These are phyloP conservation scores for Fusarium cicatricum DNA, from an alignment of 2,329 filamentous ascomycete species.

Conservation along the genomic window DNA sequence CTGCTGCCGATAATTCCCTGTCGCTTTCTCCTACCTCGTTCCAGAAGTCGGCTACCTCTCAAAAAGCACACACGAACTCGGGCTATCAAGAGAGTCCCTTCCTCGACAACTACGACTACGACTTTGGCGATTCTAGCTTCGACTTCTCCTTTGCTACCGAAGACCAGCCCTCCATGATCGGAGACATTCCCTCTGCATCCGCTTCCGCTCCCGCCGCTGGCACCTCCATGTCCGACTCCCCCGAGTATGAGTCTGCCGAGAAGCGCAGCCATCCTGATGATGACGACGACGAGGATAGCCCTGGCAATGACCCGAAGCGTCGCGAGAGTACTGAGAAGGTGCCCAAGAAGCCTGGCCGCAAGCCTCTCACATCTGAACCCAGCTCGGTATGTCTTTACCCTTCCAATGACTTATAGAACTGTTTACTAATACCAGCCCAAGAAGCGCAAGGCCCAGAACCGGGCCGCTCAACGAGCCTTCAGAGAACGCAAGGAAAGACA, in stretches of 20 bases:
- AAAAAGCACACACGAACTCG: slow-evolving; percentile 48
- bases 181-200: slow-evolving; percentile 65
- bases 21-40: slow-evolving; percentile 59
- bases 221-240: slow-evolving; percentile 64
- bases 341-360: slow-evolving; percentile 94
- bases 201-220: slow-evolving; percentile 44
- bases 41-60: slow-evolving; percentile 57
- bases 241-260: slow-evolving; percentile 63
- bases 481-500: slow-evolving; percentile 95
- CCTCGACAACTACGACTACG: slow-evolving; percentile 78
- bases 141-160: slow-evolving; percentile 66
- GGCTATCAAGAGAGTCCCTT: slow-evolving; percentile 80
- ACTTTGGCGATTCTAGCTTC: slow-evolving; percentile 79
- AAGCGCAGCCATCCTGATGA: slow-evolving; percentile 79
- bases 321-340: slow-evolving; percentile 85
- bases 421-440: slow-evolving; percentile 48
- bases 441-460: slow-evolving; percentile 97
- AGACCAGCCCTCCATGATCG: slow-evolving; percentile 75
- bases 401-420: background rate
- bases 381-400: slow-evolving; percentile 79
- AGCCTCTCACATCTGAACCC: slow-evolving; percentile 93
- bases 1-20: slow-evolving; percentile 48
- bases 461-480: slow-evolving; percentile 91
- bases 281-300: slow-evolving; percentile 68
- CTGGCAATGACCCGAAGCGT: slow-evolving; percentile 67